These are phyloP conservation scores for Macadamia tetraphylla DNA, from an alignment of 164 flowering plant genomes.

Conservation along the genomic window DNA sequence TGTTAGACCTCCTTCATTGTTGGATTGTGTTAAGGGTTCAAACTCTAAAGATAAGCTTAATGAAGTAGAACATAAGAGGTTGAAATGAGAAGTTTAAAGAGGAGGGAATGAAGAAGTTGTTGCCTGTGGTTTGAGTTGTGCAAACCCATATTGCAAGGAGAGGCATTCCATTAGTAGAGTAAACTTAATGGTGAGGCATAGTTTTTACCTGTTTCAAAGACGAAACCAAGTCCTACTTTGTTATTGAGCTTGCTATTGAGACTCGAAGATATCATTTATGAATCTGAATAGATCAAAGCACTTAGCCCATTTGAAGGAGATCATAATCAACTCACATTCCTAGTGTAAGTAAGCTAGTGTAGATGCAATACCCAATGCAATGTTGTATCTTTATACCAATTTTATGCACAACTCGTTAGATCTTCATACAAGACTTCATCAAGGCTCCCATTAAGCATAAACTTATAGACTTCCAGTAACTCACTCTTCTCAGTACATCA, in stretches of 20 bases:
- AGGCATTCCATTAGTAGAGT: constrained; percentile 37
- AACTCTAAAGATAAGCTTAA: constrained; percentile 51
- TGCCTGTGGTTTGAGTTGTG: too few relatives aligned
- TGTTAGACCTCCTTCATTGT: too few relatives aligned
- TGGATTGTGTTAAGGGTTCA: constrained; percentile 83
- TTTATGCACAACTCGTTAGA: constrained; percentile 16
- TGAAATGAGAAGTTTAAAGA: constrained; percentile 19
- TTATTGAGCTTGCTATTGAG: constrained; percentile 48
- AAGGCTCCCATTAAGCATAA: constrained; percentile 82
- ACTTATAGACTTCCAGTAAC: constrained; percentile 79
- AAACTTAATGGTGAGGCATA: constrained; percentile 66
- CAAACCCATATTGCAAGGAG: too few relatives aligned
- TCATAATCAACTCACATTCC: constrained; percentile 58
- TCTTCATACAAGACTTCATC: constrained; percentile 55
- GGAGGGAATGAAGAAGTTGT: too few relatives aligned
- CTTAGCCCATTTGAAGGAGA: constrained; percentile 19
- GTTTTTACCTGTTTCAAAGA: constrained; percentile 41
- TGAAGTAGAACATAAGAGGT: constrained; percentile 60
- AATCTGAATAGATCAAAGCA: constrained; percentile 30
- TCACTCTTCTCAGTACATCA: constrained; percentile 90
- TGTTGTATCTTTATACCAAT: constrained; percentile 61
- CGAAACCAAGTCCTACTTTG: constrained; percentile 67
- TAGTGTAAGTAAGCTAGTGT: constrained; percentile 70
- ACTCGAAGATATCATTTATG: constrained; percentile 67
- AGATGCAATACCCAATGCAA: constrained; percentile 76